phyloP scores from a whole-genome alignment of 2,329 filamentous ascomycete genomes.

The Aspergillus bombycis region DNA sequence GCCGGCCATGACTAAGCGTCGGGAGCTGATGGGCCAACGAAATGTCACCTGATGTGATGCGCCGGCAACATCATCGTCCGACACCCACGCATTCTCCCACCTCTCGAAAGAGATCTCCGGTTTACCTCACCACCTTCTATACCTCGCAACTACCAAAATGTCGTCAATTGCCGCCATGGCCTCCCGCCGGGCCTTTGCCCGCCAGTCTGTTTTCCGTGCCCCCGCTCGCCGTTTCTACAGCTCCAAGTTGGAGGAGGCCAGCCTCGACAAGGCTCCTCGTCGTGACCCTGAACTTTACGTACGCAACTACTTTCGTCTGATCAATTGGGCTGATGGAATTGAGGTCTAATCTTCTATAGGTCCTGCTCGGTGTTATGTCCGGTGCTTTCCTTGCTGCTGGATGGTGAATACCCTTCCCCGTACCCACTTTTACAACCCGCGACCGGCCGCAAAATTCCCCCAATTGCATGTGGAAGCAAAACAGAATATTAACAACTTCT shows the following conservation, averaged over 20 bases:
- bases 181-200: constrained; percentile 45
- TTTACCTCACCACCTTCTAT: constrained; percentile 16
- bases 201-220: constrained; percentile 46
- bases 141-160: constrained; percentile 35
- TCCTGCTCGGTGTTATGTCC: constrained; percentile 89
- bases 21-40: constrained; percentile 21
- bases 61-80: constrained; percentile 39
- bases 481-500: constrained; percentile 9
- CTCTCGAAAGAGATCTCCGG: constrained; percentile 18
- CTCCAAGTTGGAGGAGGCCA: constrained; percentile 51
- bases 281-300: constrained; percentile 76
- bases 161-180: constrained; percentile 47
- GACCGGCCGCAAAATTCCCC: constrained; percentile 10
- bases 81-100: constrained; percentile 35
- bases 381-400: constrained; percentile 85
- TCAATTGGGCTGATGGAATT: constrained; percentile 15
- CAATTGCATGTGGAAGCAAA: constrained; percentile 4
- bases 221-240: constrained; percentile 43
- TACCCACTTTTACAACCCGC: constrained; percentile 3
- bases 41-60: constrained; percentile 32
- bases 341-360: constrained; percentile 55
- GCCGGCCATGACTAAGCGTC: constrained; percentile 23
- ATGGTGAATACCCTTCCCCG: constrained; percentile 53
- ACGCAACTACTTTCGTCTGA: constrained; percentile 37
- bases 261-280: constrained; percentile 66